These are phyloP conservation scores for Delonix regia DNA, from an alignment of 306 rosid species.

Conservation along the genomic window DNA sequence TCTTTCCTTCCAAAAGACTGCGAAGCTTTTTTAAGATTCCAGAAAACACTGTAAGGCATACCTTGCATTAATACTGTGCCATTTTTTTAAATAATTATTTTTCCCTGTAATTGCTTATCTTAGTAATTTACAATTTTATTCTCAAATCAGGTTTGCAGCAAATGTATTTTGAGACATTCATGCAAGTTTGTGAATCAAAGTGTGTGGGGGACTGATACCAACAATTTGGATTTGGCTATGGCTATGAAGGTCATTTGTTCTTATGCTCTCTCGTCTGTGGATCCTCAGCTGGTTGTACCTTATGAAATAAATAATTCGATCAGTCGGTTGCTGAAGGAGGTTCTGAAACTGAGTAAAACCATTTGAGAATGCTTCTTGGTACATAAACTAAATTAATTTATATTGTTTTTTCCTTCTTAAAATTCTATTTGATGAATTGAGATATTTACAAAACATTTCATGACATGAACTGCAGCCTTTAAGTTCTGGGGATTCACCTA, in stretches of 20 bases:
- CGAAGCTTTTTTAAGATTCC: conserved; percentile 68
- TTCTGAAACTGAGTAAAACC: conserved; percentile 60
- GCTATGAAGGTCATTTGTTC: conserved; percentile 54
- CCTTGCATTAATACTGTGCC: conserved; percentile 12
- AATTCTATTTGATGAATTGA: neutral
- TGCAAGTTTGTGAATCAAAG: conserved; percentile 57
- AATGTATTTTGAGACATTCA: conserved; percentile 37
- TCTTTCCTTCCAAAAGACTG: conserved; percentile 68
- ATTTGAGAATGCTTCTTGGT: conserved; percentile 30
- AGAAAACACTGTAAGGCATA: conserved; percentile 52
- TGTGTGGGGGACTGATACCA: conserved; percentile 51
- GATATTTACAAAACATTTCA: neutral
- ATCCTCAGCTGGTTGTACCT: conserved; percentile 57
- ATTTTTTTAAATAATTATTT: neutral
- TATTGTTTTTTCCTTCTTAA: neutral
- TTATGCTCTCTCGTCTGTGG: conserved; percentile 53
- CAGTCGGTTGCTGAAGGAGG: conserved; percentile 62
- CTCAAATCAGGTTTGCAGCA: conserved; percentile 45
- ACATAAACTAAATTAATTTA: neutral
- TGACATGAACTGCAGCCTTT: neutral
- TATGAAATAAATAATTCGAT: conserved; percentile 51
- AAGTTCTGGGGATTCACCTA: neutral
- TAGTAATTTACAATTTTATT: conserved; percentile 17
- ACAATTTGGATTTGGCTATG: conserved; percentile 47
- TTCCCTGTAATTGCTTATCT: neutral